Evolutionary conservation across 257 asterid species (phyloP), one percentile per base, ranked within the genome.

Genomic region (Salvia hispanica): DNA sequence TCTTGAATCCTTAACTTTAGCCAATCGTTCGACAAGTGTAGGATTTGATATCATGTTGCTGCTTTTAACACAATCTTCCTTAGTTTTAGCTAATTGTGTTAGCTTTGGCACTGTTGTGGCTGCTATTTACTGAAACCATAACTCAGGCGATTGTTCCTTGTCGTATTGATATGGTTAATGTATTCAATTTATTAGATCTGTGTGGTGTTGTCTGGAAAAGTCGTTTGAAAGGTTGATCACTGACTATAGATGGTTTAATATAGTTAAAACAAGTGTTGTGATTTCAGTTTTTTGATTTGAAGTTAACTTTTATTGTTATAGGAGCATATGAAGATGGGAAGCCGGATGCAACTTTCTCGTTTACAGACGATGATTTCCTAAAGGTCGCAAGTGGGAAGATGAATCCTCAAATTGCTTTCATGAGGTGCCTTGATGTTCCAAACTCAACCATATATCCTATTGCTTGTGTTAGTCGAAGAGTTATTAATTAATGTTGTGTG

Each of bases 261-360:
- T 18, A 51, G 12, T 13, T 43, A 14, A 31, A 7, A 36, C 6
- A 36, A 0, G 25, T 0, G 44, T 42, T 37, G 14, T 15, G 14
- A n/a, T 6, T 57, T 39, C n/a, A 10, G 66, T 44, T 10, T 25
- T 25, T 40, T 47, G 55, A 48, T 25, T 47, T 8, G 64, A 58
- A 25, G 44, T 28, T 36, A 5, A n/a, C 42, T 0, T 53, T 34
- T 31, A 9, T 60, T 58, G 21, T 37, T 53, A 50, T 65, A 94
- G 99, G 99, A 53, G 40, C 67, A 10, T 91, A 86, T 18, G 94
- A 85, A 70, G 99, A 77, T 50, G 99, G 99, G 76, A 91, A 87
- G 74, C 96, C 97, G 2, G 99, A 94, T 73, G 96, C n/a, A n/a
- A n/a, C n/a, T n/a, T n/a, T n/a, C n/a, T n/a, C n/a, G n/a, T n/a